Conservation (phyloP, 106 monocot species). For the Dendrobium nobile region DNA sequence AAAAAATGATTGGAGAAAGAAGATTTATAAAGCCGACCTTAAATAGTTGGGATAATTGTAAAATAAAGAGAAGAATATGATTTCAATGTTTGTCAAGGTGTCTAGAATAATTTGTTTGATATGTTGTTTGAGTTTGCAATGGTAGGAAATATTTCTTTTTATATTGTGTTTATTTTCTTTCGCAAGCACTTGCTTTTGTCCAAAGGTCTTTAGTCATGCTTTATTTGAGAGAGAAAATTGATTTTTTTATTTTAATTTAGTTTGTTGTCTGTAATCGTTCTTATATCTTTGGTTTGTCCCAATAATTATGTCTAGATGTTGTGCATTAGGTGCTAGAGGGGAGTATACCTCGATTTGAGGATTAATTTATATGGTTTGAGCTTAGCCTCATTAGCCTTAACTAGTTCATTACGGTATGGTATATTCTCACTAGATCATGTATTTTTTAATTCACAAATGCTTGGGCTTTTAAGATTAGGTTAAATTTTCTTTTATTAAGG, state of each 20-base stretch:
- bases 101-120: not conserved
- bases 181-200: not conserved
- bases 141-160: not conserved
- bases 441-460: too few relatives aligned
- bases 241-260: not conserved
- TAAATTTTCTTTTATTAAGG: too few relatives aligned
- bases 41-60: not conserved
- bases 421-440: too few relatives aligned
- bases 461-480: too few relatives aligned
- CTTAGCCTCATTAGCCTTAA: too few relatives aligned
- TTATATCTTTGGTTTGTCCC: too few relatives aligned
- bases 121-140: not conserved
- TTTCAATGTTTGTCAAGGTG: not conserved
- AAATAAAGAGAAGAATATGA: not conserved
- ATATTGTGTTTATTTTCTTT: too few relatives aligned
- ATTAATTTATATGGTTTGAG: not conserved
- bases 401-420: too few relatives aligned
- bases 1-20: not conserved
- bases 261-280: too few relatives aligned
- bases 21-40: not conserved
- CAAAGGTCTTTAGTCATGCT: not conserved
- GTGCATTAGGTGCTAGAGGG: too few relatives aligned
- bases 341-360: not conserved
- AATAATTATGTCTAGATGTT: too few relatives aligned
- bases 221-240: not conserved